phyloP scores from a whole-genome alignment of 2,329 filamentous ascomycete species.

The Verticillium alfalfae region DNA sequence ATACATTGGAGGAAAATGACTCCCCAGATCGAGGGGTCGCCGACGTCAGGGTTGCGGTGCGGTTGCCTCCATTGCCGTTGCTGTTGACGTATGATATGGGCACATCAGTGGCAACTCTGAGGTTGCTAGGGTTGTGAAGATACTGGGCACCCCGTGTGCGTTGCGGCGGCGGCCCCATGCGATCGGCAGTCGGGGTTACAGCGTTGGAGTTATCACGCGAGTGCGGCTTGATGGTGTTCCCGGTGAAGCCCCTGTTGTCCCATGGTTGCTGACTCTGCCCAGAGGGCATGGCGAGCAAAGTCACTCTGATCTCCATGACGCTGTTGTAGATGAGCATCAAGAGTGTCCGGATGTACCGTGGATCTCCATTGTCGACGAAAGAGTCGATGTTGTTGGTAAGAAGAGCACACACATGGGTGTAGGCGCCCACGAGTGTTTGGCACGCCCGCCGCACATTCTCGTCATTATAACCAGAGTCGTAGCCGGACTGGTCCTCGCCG shows the following conservation, averaged over 20 bases:
- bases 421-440: constrained; percentile 57
- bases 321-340: constrained; percentile 61
- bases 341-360: constrained; percentile 60
- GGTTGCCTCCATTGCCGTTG: constrained; percentile 32
- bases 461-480: constrained; percentile 50
- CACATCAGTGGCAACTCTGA: constrained; percentile 53
- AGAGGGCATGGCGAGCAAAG: constrained; percentile 29
- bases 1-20: constrained; percentile 59
- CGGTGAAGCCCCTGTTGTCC: constrained; percentile 15
- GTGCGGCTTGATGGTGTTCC: constrained; percentile 45
- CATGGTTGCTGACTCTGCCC: not conserved
- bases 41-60: constrained; percentile 47
- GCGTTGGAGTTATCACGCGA: constrained; percentile 48
- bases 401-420: constrained; percentile 59
- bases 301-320: constrained; percentile 60
- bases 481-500: constrained; percentile 39
- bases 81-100: constrained; percentile 43
- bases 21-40: constrained; percentile 80
- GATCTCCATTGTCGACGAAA: constrained; percentile 60
- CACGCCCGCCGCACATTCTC: constrained; percentile 60
- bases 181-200: constrained; percentile 40
- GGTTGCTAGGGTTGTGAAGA: constrained; percentile 44
- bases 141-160: constrained; percentile 30
- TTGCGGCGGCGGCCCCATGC: constrained; percentile 22
- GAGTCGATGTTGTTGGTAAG: constrained; percentile 57